These are phyloP conservation scores for Saturnispora gosingensis DNA, from an alignment of 805 yeast species.

Conservation along the genomic window DNA sequence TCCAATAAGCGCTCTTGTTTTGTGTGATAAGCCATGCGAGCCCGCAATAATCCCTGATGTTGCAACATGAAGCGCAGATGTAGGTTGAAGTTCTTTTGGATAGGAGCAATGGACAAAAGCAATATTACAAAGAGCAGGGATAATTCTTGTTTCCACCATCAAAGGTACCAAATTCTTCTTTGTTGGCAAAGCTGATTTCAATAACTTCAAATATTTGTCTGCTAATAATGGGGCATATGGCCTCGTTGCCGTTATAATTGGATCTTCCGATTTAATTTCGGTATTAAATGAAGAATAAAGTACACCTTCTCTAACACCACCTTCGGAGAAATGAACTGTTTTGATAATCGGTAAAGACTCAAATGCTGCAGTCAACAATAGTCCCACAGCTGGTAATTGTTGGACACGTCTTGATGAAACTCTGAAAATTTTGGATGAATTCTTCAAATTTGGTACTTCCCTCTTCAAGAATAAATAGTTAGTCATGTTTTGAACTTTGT, in stretches of 20 bases:
- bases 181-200: constrained; percentile 49
- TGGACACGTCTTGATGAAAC: constrained; percentile 56
- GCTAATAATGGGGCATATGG: constrained; percentile 66
- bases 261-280: constrained; percentile 54
- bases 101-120: constrained; percentile 72
- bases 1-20: constrained; percentile 62
- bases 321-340: constrained; percentile 61
- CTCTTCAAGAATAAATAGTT: constrained; percentile 43
- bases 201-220: constrained; percentile 42
- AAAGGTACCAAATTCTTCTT: constrained; percentile 39
- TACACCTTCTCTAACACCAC: constrained; percentile 73
- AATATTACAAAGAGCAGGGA: constrained; percentile 63
- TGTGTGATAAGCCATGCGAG: constrained; percentile 65
- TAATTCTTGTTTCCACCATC: constrained; percentile 48
- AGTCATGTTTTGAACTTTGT: constrained; percentile 41
- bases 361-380: constrained; percentile 52
- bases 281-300: constrained; percentile 53
- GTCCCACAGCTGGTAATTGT: constrained; percentile 63
- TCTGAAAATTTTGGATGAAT: constrained; percentile 35
- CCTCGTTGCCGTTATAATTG: constrained; percentile 56
- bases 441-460: constrained; percentile 33
- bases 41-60: constrained; percentile 70
- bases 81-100: constrained; percentile 67
- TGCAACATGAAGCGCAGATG: constrained; percentile 64
- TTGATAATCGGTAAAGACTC: constrained; percentile 52